phyloP scores from a whole-genome alignment of 2,329 filamentous ascomycete genomes.

The Zalaria obscura region DNA sequence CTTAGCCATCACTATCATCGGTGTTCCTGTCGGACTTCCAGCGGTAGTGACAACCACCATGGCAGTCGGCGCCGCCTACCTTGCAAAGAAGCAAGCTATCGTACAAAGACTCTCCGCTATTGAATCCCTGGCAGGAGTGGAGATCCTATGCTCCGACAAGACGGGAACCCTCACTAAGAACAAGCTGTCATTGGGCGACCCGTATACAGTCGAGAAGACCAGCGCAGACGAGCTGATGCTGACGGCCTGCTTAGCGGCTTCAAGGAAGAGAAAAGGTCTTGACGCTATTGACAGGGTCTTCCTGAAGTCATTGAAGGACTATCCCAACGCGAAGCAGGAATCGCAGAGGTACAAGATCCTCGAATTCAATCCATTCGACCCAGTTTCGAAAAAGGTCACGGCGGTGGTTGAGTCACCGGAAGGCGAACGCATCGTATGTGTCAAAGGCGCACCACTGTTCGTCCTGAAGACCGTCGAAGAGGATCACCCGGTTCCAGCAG shows the following conservation, averaged over 20 bases:
- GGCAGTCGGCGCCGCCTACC: conserved; percentile 62
- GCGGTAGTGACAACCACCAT: conserved; percentile 67
- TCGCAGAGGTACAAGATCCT: conserved; percentile 57
- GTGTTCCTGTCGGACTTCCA: conserved; percentile 66
- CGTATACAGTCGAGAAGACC: conserved; percentile 61
- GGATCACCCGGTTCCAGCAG: conserved; percentile 46
- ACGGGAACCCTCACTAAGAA: conserved; percentile 65
- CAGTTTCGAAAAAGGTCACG: conserved; percentile 67
- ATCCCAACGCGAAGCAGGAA: conserved; percentile 65
- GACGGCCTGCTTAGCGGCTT: conserved; percentile 60
- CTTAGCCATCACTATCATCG: conserved; percentile 59
- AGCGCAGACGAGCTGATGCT: conserved; percentile 80
- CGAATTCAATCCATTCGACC: conserved; percentile 67
- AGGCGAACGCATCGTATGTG: conserved; percentile 56
- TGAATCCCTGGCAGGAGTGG: conserved; percentile 61
- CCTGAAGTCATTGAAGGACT: conserved; percentile 59
- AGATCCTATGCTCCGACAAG: conserved; percentile 71
- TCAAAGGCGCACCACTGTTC: conserved; percentile 66
- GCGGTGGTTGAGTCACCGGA: conserved; percentile 58
- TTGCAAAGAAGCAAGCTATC: conserved; percentile 65
- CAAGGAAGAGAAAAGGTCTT: conserved; percentile 65
- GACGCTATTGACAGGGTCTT: conserved; percentile 72
- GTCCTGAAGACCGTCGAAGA: conserved; percentile 56
- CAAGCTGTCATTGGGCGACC: conserved; percentile 63
- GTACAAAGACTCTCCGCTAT: conserved; percentile 70